Base-by-base conservation (phyloP, 257 asterid genomes). In the Solanum virginianum region DNA sequence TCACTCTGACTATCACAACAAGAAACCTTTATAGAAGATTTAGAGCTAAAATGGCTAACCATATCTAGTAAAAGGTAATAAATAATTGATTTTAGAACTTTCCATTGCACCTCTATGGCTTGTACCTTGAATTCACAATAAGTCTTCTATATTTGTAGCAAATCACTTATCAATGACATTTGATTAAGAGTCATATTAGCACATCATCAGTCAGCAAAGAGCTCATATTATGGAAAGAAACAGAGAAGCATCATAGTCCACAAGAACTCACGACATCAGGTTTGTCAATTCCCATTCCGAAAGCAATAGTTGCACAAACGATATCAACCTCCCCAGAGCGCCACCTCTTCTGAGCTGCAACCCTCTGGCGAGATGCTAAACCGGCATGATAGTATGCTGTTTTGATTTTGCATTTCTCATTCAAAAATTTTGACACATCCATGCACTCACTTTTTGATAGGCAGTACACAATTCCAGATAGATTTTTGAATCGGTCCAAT, bases 201-300 rank as follows among this genome's bases (percentile, higher is more conserved):
- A 77, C 65, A 77, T 51, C 22, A 77, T 53, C 63, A 53, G 47
- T 77, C 82, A 53, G 15, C 62, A 18, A 26, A 15, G 47, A 51
- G 62, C 65, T 51, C 26, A 16, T 51, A 24, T 53, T 29, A 49
- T 72, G 72, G n/a, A 26, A 72, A 81, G 65, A 68, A n/a, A 80
- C 32, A 70, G 24, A 47, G n/a, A 55, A 85, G 57, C 51, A 87
- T 56, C 18, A 83, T 15, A 59, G 24, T 54, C 15, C 32, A 80
- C 49, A 49, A 55, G 57, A 83, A 92, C 99, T 95, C 83, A 97
- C 99, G 79, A 97, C 99, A 89, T 97, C 99, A 83, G 99, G 94
- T 91, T 97, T 97, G 90, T 97, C 99, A 49, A 97, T 97, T 88
- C 98, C 98, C 99, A 97, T 97, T 85, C 99, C 99, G 82, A 97